Evolutionary conservation across 2,329 filamentous ascomycete species (phyloP), one percentile per base, ranked within the genome.

Genomic region (Ophiostoma montium): DNA sequence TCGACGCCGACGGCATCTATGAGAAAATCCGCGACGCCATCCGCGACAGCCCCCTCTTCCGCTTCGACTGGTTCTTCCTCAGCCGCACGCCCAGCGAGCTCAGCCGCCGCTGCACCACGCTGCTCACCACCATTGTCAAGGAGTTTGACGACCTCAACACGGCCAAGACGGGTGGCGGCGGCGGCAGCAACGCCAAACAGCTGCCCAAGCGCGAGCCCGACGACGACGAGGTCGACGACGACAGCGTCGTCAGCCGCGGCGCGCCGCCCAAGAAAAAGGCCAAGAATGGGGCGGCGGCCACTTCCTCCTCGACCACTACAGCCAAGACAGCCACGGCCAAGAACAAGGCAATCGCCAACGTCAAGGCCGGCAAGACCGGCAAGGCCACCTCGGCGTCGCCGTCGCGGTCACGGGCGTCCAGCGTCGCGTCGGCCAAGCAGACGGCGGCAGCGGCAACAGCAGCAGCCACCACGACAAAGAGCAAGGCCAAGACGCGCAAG

Each of bases 41-140:
- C 56, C 84, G 89, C 32, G 88, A 95, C 56, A 90, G 84, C 50
- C 89, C 92, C 10, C 71, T 98, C 3, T 98, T 98, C 75, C 81
- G 92, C 35, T 98, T 98, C 60, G 92, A 98, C 63, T 98, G 94
- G 94, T 98, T 98, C 70, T 95, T 98, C 72, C 75, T 98, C 36
- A 94, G 86, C 63, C 80, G 92, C 42, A 98, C 90, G 4, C 87
- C 92, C 0, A 82, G 89, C 46, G 92, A 98, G 66, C 84, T 98
- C 58, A 84, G 87, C 53, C 82, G 92, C 58, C 80, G 94, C 47
- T 96, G 92, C 68, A 94, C 86, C 31, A 98, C 94, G 1, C 75
- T 98, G 47, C 78, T 98, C 55, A 94, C 90, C 33, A 94, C 92
- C 0, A 87, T 98, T 44, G 85, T 92, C 47, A 84, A 92, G 65